Evolutionary conservation across 257 asterid genomes (phyloP).

Genomic region (Coffea canephora): DNA sequence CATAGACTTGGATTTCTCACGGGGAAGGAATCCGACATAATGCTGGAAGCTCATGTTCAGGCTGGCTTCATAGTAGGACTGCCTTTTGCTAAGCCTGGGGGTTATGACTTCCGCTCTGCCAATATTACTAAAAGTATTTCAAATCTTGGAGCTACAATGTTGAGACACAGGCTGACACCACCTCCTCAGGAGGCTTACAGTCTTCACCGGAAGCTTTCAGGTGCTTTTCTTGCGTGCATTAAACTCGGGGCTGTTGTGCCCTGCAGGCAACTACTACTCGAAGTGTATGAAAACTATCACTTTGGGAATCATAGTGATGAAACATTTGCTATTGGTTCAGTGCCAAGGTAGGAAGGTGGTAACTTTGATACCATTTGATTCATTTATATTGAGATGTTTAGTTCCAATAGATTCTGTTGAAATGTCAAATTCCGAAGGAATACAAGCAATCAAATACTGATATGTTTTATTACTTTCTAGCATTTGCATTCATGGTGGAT

Average conservation of each 20-base stretch:
- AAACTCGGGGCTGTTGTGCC: slow-evolving; percentile 93
- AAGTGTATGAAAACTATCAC: slow-evolving; percentile 51
- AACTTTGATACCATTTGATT: neutral
- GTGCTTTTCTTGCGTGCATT: slow-evolving; percentile 96
- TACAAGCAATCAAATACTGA: too few species aligned
- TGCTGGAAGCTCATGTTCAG: slow-evolving; percentile 89
- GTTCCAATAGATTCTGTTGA: slow-evolving; percentile 1
- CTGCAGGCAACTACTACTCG: slow-evolving; percentile 71
- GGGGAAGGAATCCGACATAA: slow-evolving; percentile 80
- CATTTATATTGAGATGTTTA: too few species aligned
- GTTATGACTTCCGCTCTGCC: slow-evolving; percentile 79
- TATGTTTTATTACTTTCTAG: too few species aligned
- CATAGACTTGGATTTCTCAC: slow-evolving; percentile 88
- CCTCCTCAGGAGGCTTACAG: slow-evolving; percentile 98
- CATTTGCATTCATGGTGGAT: too few species aligned
- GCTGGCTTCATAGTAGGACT: slow-evolving; percentile 93
- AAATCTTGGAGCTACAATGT: slow-evolving; percentile 84
- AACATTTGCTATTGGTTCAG: slow-evolving; percentile 23
- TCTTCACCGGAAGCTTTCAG: slow-evolving; percentile 94
- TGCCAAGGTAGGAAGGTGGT: slow-evolving; percentile 7
- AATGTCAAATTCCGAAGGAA: too few species aligned
- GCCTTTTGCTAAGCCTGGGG: slow-evolving; percentile 77
- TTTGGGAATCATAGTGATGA: slow-evolving; percentile 35
- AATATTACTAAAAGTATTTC: slow-evolving; percentile 77
- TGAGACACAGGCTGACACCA: slow-evolving; percentile 88